Conservation (phyloP, 352 stramenopile species). For the Blastocystis sp. region DNA sequence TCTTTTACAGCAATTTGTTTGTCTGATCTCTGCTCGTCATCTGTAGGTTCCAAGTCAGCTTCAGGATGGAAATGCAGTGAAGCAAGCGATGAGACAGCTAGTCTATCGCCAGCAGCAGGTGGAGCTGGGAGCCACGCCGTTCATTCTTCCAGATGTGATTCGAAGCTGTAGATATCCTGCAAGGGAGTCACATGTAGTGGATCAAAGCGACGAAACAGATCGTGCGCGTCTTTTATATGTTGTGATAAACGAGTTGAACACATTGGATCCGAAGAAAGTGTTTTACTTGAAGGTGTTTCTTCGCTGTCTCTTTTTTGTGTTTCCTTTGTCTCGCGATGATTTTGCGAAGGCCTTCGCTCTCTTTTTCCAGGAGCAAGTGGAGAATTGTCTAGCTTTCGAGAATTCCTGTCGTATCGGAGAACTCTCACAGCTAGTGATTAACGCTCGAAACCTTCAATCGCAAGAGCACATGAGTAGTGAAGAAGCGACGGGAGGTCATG, state of each 20-base stretch:
- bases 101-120: not conserved
- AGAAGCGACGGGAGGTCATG: not conserved
- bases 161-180: not conserved
- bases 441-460: not conserved
- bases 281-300: constrained; percentile 49
- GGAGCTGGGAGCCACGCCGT: not conserved
- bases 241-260: constrained; percentile 11
- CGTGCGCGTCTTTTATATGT: not conserved
- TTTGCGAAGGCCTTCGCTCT: constrained; percentile 8
- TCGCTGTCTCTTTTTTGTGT: constrained; percentile 29
- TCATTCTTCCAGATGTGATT: not conserved
- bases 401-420: constrained; percentile 20
- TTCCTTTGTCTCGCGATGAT: not conserved
- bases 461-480: not conserved
- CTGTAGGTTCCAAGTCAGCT: not conserved
- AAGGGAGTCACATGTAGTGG: not conserved
- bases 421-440: constrained; percentile 15
- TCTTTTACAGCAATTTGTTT: not conserved
- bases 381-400: not conserved
- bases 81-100: constrained; percentile 3
- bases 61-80: constrained; percentile 23
- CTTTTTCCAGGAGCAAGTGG: constrained; percentile 16
- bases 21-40: not conserved
- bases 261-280: not conserved
- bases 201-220: not conserved